Evolutionary conservation across 345 rosid species (phyloP).

Genomic region (Brassica cretica): DNA sequence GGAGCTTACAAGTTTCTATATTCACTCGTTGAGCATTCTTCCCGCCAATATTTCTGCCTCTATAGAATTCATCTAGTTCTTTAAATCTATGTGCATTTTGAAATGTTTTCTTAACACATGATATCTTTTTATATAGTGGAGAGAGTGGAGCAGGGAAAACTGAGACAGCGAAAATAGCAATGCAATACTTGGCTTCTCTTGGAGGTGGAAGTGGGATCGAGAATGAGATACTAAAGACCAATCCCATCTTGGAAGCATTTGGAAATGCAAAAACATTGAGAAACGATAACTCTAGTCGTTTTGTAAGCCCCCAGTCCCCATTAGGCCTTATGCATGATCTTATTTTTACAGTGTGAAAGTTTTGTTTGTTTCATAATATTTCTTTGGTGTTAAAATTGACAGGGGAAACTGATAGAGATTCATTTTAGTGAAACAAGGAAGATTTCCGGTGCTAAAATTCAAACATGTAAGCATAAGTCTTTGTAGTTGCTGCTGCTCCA

Average conservation of each 20-base stretch:
- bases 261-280: conserved; percentile 95
- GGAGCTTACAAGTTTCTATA: background rate
- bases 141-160: conserved; percentile 99
- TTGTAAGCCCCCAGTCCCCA: conserved; percentile 55
- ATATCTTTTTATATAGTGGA: conserved; percentile 60
- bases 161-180: conserved; percentile 96
- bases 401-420: conserved; percentile 93
- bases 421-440: conserved; percentile 95
- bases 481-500: conserved; percentile 6
- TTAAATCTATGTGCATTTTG: background rate
- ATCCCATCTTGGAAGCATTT: conserved; percentile 94
- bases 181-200: conserved; percentile 98
- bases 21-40: background rate
- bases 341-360: background rate
- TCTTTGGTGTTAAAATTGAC: conserved; percentile 23
- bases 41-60: background rate
- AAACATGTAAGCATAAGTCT: conserved; percentile 49
- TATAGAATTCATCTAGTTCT: background rate
- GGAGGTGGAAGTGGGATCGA: conserved; percentile 99
- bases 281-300: conserved; percentile 97
- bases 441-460: conserved; percentile 94
- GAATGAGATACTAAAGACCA: conserved; percentile 89
- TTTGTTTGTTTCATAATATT: conserved; percentile 6
- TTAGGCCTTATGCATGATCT: background rate
- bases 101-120: conserved; percentile 25